These are phyloP conservation scores for Diutina neorugosa DNA, from an alignment of 1,139 yeast genomes.

Conservation along the genomic window DNA sequence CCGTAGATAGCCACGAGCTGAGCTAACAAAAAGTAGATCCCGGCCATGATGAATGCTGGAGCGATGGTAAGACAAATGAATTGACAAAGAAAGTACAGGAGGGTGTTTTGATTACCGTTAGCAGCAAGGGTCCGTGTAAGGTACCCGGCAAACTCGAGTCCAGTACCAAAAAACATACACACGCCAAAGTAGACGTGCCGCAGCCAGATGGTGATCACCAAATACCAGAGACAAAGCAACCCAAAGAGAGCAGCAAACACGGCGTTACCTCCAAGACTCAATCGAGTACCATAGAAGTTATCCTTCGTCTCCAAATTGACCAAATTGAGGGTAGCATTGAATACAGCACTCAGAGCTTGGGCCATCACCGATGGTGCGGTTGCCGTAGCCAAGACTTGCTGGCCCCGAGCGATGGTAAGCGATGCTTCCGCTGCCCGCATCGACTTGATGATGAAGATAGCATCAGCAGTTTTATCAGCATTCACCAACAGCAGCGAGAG, in stretches of 20 bases:
- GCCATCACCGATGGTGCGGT: constrained; percentile 9
- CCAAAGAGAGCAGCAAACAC: constrained; percentile 8
- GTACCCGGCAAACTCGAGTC: constrained; percentile 16
- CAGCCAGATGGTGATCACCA: constrained; percentile 6
- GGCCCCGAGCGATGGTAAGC: constrained; percentile 9
- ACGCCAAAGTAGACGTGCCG: constrained; percentile 12
- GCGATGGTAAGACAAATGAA: constrained; percentile 24
- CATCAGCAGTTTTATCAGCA: constrained; percentile 10
- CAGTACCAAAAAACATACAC: constrained; percentile 11
- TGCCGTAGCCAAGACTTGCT: constrained; percentile 10
- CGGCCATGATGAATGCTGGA: constrained; percentile 31
- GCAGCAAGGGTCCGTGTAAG: constrained; percentile 13
- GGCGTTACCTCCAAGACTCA: constrained; percentile 8
- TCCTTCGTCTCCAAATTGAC: constrained; percentile 9
- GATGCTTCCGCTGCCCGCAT: constrained; percentile 10
- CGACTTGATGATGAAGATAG: constrained; percentile 10
- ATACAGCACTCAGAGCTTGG: constrained; percentile 7
- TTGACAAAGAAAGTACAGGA: constrained; percentile 18
- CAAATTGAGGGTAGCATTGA: constrained; percentile 10
- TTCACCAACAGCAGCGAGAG: constrained; percentile 8
- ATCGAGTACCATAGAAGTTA: constrained; percentile 8
- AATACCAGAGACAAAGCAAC: constrained; percentile 6
- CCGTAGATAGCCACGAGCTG: constrained; percentile 22
- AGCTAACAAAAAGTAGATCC: constrained; percentile 23
- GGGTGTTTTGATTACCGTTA: constrained; percentile 11